Evolutionary conservation across 192 early-diverging fungal genomes (phyloP).

Genomic region (Mortierella claussenii): DNA sequence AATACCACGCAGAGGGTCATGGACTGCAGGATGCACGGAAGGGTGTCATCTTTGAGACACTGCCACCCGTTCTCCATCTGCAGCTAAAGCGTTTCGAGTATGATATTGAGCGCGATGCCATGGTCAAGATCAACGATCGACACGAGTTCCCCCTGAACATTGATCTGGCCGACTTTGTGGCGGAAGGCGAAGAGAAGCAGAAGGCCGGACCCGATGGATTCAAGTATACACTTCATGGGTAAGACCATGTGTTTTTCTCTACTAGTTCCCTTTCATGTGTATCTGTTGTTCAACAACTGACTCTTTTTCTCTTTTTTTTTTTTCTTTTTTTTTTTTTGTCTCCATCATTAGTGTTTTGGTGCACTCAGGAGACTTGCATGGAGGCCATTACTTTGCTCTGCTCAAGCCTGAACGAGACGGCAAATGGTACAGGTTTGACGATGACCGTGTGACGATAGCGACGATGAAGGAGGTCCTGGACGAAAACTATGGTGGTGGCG

Average conservation of each 20-base stretch:
- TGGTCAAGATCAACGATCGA: constrained; percentile 99
- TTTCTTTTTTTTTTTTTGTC: background rate
- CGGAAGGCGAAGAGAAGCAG: constrained; percentile 68
- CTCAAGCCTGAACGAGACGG: constrained; percentile 82
- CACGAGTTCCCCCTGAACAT: constrained; percentile 92
- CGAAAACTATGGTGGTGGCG: constrained; percentile 94
- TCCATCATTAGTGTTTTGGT: constrained; percentile 81
- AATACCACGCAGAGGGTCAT: constrained; percentile 93
- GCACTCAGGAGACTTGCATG: constrained; percentile 92
- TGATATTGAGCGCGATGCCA: constrained; percentile 87
- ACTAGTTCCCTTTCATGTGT: constrained; percentile 64
- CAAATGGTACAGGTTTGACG: constrained; percentile 95
- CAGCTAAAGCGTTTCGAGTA: constrained; percentile 99
- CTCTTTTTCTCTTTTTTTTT: too few species aligned
- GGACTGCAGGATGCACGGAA: constrained; percentile 97
- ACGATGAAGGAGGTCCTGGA: constrained; percentile 87
- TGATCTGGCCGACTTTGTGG: constrained; percentile 87
- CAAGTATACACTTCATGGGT: constrained; percentile 91
- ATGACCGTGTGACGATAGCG: constrained; percentile 90
- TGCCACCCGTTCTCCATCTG: constrained; percentile 95
- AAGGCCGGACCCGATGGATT: constrained; percentile 60
- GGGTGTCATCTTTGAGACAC: constrained; percentile 92
- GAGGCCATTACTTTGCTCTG: constrained; percentile 95
- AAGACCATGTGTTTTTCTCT: constrained; percentile 7
- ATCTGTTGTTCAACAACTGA: too few species aligned